A percentile compares a stretch with the other conserved stretches of the same genome.
Conservation (phyloP, 2,329 filamentous ascomycete species). For the Alternaria arbusti region DNA sequence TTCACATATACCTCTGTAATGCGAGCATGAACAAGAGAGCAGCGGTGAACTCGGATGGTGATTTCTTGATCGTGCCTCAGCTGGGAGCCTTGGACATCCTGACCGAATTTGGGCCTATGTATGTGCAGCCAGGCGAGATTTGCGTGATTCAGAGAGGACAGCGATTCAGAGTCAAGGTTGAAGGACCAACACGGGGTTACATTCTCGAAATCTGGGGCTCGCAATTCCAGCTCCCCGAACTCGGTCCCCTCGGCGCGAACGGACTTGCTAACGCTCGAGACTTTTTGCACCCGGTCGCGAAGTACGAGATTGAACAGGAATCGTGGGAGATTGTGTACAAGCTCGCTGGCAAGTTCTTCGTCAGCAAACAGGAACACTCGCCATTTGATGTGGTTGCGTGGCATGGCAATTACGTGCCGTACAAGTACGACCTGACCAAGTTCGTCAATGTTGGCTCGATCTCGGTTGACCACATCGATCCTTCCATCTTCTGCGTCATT, state of each 20-base stretch:
- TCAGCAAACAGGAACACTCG: slow-evolving; percentile 69
- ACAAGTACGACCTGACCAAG: slow-evolving; percentile 80
- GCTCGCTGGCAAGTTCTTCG: slow-evolving; percentile 70
- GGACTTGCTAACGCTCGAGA: slow-evolving; percentile 59
- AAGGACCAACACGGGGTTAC: slow-evolving; percentile 71
- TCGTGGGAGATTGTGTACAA: slow-evolving; percentile 56
- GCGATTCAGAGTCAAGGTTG: slow-evolving; percentile 73
- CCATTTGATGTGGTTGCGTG: slow-evolving; percentile 82
- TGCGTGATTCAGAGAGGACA: slow-evolving; percentile 76
- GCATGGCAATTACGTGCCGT: slow-evolving; percentile 78
- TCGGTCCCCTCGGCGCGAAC: slow-evolving; percentile 49
- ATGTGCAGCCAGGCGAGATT: slow-evolving; percentile 81
- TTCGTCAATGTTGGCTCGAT: slow-evolving; percentile 78
- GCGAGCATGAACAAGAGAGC: slow-evolving; percentile 46
- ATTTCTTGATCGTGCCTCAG: slow-evolving; percentile 78
- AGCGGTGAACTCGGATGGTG: slow-evolving; percentile 70
- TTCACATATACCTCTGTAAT: slow-evolving; percentile 45
- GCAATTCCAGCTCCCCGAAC: slow-evolving; percentile 48
- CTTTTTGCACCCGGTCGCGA: slow-evolving; percentile 75
- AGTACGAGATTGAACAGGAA: slow-evolving; percentile 61
- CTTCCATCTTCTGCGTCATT: slow-evolving; percentile 75
- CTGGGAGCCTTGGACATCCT: slow-evolving; percentile 76
- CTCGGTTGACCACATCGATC: slow-evolving; percentile 79
- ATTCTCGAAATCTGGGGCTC: slow-evolving; percentile 61
- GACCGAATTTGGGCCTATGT: slow-evolving; percentile 76